Evolutionary conservation across 1,139 yeast genomes (phyloP), one percentile per base, ranked within the genome.

Genomic region (Keqinozyma sinolaborantium): DNA sequence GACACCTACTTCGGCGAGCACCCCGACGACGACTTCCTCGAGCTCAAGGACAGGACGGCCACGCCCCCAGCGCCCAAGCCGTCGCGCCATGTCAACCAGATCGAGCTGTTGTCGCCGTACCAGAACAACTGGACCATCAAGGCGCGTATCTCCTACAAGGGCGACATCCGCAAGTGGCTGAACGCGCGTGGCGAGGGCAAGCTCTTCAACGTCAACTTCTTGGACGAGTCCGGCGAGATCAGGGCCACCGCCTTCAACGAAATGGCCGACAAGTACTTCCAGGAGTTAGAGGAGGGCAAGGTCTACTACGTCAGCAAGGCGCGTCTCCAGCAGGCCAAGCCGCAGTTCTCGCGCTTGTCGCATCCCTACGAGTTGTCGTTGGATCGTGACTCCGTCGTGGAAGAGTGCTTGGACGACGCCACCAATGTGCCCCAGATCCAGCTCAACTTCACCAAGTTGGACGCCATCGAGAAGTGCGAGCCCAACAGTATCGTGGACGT

Each of bases 151-250:
- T 79, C 95, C 1, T 79, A 73, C 57, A 92, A 92, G 57, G 80
- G 95, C 34, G 97, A 88, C 40, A 71, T 92, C 47, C 82, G 88
- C 59, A 83, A 84, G 25, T 94, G 94, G 92, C 76, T 85, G 32
- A 88, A 88, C 50, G 80, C 79, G 36, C 74, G 81, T 48, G 95
- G 96, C 38, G 88, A 83, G 44, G 98, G 98, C 33, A 85, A 86
- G 56, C 71, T 94, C 39, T 87, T 94, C 64, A 83, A 83, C 47
- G 87, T 87, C 25, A 86, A 88, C 46, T 78, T 94, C 43, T 64
- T 90, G 42, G 99, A 94, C 54, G 95, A 94, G 54, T 83, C 96
- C 5, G 96, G 95, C 49, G 98, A 92, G 63, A 94, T 94, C 48
- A 77, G 95, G 50, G 97, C 95, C 11, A 88, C 97, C 6, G 97